Percentiles rank a stretch among this genome's conserved stretches.
phyloP scores from a whole-genome alignment of 306 rosid genomes.

The Gastrolobium villosum region DNA sequence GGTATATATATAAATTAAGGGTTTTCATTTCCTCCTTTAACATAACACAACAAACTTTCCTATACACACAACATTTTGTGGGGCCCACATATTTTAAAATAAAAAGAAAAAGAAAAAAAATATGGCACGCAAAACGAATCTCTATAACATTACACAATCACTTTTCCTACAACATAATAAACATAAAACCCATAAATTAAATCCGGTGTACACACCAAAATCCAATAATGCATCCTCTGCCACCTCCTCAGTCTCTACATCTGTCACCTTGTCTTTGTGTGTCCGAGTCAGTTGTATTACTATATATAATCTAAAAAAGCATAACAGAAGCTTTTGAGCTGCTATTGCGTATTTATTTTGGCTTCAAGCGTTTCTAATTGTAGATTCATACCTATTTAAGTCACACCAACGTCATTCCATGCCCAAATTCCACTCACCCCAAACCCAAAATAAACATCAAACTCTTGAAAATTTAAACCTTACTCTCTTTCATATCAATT shows the following conservation, averaged over 20 bases:
- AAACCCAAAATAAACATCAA: slow-evolving; percentile 8
- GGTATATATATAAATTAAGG: no score
- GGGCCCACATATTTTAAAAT: no score
- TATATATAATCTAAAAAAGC: background rate
- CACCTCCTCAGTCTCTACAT: background rate
- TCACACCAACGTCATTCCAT: background rate
- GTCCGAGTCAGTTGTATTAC: background rate
- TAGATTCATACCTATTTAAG: background rate
- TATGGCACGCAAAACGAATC: no score
- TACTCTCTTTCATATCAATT: no score
- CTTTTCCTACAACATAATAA: no score
- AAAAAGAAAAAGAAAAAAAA: no score
- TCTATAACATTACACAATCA: no score
- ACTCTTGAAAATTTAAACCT: background rate
- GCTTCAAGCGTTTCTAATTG: background rate
- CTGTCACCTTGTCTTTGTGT: background rate
- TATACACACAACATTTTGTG: no score
- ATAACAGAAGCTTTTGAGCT: background rate
- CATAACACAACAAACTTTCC: no score
- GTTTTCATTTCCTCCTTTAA: no score
- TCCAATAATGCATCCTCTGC: background rate
- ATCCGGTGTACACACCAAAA: no score
- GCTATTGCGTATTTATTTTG: background rate
- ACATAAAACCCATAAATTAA: no score
- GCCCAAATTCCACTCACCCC: background rate